Conservation (phyloP, 306 rosid genomes). For the Benincasa hispida region DNA sequence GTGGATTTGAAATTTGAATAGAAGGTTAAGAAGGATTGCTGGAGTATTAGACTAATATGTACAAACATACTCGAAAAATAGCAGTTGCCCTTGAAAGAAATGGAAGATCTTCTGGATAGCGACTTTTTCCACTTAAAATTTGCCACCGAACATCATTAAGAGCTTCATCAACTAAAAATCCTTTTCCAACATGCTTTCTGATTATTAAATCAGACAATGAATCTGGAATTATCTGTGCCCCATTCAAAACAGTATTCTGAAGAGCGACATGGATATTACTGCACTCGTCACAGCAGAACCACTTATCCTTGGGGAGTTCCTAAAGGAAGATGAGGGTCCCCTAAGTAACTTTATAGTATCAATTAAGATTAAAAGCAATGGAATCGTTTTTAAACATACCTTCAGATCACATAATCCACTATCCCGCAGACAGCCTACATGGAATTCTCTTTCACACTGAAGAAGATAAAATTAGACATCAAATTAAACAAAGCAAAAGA, state of each 20-base stretch:
- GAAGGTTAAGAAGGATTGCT: not conserved
- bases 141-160: slow-evolving; percentile 66
- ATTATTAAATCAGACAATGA: slow-evolving; percentile 35
- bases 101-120: slow-evolving; percentile 81
- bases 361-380: slow-evolving; percentile 5
- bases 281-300: slow-evolving; percentile 95
- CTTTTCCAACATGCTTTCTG: slow-evolving; percentile 70
- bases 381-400: slow-evolving; percentile 32
- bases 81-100: slow-evolving; percentile 90
- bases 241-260: slow-evolving; percentile 50
- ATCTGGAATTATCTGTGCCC: slow-evolving; percentile 52
- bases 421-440: slow-evolving; percentile 85
- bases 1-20: not conserved
- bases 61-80: slow-evolving; percentile 67
- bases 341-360: slow-evolving; percentile 12
- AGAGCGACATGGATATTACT: slow-evolving; percentile 57
- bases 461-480: slow-evolving; percentile 13
- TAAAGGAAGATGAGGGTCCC: slow-evolving; percentile 14
- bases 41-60: not conserved
- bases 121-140: slow-evolving; percentile 90
- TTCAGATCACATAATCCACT: slow-evolving; percentile 71
- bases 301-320: slow-evolving; percentile 97
- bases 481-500: not conserved
- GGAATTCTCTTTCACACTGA: slow-evolving; percentile 98
- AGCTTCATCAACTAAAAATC: slow-evolving; percentile 37